Evolutionary conservation across 768 basidiomycete species (phyloP), one percentile per base, ranked within the genome.

Genomic region (Lactarius pseudohatsudake): DNA sequence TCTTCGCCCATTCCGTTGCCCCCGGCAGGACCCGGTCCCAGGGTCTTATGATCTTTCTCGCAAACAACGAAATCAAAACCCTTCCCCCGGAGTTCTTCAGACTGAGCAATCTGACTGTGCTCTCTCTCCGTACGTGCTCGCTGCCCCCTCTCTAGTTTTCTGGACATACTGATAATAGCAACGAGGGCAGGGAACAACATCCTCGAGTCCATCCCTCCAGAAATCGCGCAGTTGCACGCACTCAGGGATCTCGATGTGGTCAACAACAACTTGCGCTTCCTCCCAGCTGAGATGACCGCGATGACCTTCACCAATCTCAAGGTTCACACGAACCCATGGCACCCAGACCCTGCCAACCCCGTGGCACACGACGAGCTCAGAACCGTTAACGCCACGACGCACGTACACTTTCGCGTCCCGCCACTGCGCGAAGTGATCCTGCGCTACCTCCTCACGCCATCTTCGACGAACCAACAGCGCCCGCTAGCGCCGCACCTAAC

Each of bases 251-350:
- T 70, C 8, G 68, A 69, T 38, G 58, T 70, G 7, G 67, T 69
- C 43, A 58, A 65, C 57, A 70, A 70, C 58, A 61, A 64, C 28
- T 54, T 70, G 43, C 63, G 38, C 34, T 69, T 61, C 16, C 69
- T 70, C 57, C 69, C 69, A 16, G 69, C 69, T 9, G 69, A 70
- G 54, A 69, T 70, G 64, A 56, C 54, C 15, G 57, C 57, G 22
- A 61, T 70, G 61, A 55, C 58, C 3, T 64, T 70, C 45, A 59
- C 59, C 7, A 60, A 69, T 22, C 56, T 69, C 38, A 62, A 65
- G 8, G 59, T 70, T 13, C 69, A 69, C 36, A 69, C 69, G 20
- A 70, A 70, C 20, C 64, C 64, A 32, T 69, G 68, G 68, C 22
- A 65, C 30, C 61, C 67, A 30, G 61, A 64, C 15, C 68, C 68